A percentile compares a stretch with the other conserved stretches of the same genome.
phyloP scores from a whole-genome alignment of 1,284 basidiomycete species.

The Cystobasidiaceae sp. region DNA sequence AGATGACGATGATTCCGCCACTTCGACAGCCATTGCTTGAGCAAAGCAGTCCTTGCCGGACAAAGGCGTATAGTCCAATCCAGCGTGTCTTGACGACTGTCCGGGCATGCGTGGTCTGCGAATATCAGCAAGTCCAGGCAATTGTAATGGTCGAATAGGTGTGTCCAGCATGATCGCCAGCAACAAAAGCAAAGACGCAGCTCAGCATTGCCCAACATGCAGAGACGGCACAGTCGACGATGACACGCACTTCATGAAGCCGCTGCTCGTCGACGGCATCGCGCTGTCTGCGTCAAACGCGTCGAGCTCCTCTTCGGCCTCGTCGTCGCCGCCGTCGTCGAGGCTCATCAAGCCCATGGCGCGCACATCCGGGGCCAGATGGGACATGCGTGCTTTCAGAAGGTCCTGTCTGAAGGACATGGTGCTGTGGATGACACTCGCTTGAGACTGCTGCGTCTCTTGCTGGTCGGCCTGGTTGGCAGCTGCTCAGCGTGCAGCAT shows the following conservation, averaged over 20 bases:
- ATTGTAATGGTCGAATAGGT: not conserved
- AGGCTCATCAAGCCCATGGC: not conserved
- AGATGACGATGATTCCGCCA: not conserved
- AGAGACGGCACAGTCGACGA: too few species aligned
- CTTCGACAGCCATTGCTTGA: not conserved
- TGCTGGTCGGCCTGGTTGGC: too few species aligned
- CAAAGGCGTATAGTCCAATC: constrained; percentile 3
- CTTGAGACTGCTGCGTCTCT: too few species aligned
- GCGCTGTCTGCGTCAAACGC: constrained; percentile 9
- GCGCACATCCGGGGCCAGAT: constrained; percentile 4
- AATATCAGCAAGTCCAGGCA: too few species aligned
- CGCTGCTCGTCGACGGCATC: not conserved
- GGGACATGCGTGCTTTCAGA: constrained; percentile 16
- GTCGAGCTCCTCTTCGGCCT: constrained; percentile 29
- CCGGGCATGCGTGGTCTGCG: not conserved
- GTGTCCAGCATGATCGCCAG: too few species aligned
- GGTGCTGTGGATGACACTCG: too few species aligned
- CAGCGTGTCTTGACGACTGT: not conserved
- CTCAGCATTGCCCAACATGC: not conserved
- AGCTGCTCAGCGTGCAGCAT: too few species aligned
- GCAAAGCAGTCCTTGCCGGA: constrained; percentile 16
- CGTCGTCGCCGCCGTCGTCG: constrained; percentile 4
- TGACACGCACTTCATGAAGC: constrained; percentile 17
- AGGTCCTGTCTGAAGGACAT: constrained; percentile 22
- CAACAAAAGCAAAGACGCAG: not conserved